These are phyloP conservation scores for Malbranchea zuffiana DNA, from an alignment of 2,329 filamentous ascomycete species.

Conservation along the genomic window DNA sequence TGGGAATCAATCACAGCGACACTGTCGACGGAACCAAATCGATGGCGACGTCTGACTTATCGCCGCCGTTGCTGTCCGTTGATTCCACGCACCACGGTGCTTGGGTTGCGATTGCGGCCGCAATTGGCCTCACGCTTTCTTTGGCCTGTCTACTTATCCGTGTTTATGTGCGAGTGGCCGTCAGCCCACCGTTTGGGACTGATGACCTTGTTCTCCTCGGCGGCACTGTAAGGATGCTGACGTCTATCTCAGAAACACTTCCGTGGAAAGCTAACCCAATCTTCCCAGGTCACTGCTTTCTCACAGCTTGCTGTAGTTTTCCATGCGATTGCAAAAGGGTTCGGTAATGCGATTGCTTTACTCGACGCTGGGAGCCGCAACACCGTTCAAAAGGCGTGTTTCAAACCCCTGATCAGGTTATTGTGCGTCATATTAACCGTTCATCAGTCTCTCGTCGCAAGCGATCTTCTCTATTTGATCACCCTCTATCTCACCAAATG, in stretches of 20 bases:
- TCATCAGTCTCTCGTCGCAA: slow-evolving; percentile 17
- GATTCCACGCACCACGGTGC: slow-evolving; percentile 31
- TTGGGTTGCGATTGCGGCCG: slow-evolving; percentile 30
- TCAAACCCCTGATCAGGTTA: too few species aligned
- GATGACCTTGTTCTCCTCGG: slow-evolving; percentile 27
- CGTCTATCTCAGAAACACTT: too few species aligned
- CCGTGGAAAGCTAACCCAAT: too few species aligned
- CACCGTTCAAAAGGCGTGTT: slow-evolving; percentile 23
- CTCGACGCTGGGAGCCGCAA: slow-evolving; percentile 16
- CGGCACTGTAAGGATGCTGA: slow-evolving; percentile 21
- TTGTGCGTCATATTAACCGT: too few species aligned
- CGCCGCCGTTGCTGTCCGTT: slow-evolving; percentile 29
- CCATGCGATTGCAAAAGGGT: slow-evolving; percentile 22
- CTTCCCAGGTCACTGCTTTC: background rate
- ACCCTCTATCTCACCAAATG: slow-evolving; percentile 36
- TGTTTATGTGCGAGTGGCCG: slow-evolving; percentile 27
- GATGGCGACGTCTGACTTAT: slow-evolving; percentile 17
- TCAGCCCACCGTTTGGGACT: slow-evolving; percentile 24
- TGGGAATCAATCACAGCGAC: background rate
- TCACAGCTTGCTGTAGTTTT: too few species aligned
- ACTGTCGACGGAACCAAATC: background rate
- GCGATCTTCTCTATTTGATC: slow-evolving; percentile 36
- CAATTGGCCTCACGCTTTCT: slow-evolving; percentile 28
- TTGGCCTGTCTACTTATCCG: slow-evolving; percentile 29
- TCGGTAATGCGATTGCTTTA: slow-evolving; percentile 26